Evolutionary conservation across 163 green algal genomes (phyloP).

Genomic region (Scenedesmus sp.): DNA sequence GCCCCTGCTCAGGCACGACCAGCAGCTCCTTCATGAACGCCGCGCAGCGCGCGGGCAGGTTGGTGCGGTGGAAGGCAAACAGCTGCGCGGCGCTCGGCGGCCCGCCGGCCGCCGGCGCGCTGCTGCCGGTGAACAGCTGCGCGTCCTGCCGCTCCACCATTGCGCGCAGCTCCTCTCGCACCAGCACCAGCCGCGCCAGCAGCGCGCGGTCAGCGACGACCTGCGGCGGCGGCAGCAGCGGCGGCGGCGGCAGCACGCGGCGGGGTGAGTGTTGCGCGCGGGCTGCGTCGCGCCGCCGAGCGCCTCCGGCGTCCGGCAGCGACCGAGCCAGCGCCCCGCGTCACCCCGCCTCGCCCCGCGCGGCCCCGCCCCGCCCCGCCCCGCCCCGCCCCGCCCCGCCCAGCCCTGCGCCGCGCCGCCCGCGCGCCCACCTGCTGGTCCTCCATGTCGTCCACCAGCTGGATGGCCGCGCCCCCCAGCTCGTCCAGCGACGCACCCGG

Average conservation of each 20-base stretch:
- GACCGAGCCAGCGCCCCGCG: no score
- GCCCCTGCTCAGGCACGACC: slow-evolving; percentile 16
- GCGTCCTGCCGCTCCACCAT: not conserved
- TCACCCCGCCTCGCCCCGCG: no score
- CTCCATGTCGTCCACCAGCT: slow-evolving; percentile 75
- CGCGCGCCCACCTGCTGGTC: slow-evolving; percentile 61
- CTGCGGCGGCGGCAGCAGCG: no score
- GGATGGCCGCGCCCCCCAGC: slow-evolving; percentile 48
- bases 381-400: not conserved
- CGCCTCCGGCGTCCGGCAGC: no score
- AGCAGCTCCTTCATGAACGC: slow-evolving; percentile 63
- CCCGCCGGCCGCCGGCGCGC: not conserved
- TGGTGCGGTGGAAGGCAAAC: slow-evolving; percentile 46
- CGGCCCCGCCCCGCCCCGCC: no score
- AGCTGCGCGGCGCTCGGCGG: not conserved
- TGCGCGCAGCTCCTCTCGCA: slow-evolving; percentile 60
- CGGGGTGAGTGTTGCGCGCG: no score
- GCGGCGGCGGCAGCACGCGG: no score
- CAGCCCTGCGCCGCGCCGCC: no score
- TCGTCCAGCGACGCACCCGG: slow-evolving; percentile 38
- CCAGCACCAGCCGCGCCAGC: slow-evolving; percentile 60
- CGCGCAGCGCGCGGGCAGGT: slow-evolving; percentile 59
- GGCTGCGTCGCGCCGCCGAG: no score
- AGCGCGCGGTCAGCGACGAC: slow-evolving; percentile 49
- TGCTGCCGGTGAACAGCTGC: not conserved